Evolutionary conservation across 495 filamentous ascomycete genomes (phyloP), one percentile per base, ranked within the genome.

Genomic region (Talaromyces ruber): DNA sequence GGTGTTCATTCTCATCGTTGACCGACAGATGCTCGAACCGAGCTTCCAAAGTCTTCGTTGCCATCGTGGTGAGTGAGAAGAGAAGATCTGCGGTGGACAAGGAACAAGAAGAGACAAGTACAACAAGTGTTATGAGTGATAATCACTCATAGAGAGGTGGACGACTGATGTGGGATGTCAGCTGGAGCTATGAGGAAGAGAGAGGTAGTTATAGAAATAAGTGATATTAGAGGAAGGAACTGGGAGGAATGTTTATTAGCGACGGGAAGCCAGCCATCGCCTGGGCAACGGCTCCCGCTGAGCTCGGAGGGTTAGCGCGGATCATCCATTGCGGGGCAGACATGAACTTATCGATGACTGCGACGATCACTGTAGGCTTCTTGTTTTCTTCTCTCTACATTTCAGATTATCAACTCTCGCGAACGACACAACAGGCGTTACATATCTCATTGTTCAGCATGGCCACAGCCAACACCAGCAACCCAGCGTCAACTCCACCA

Each of bases 21-120:
- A 96, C 86, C 18, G 89, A 86, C 71, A 94, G 76, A 65, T 84
- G 86, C 82, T 92, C 91, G 68, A 96, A 87, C 57, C 89, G 87
- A 76, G 88, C 77, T 70, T 96, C 91, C 14, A 96, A 72, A 45
- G 80, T 80, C 65, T 82, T 82, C 39, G 82, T 80, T 39, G 83
- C 75, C 84, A 87, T 87, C 18, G 32, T 65, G 50, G 34, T 47
- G 55, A 50, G 51, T n/a, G 63, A 57, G 59, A 52, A 54, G 62
- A 64, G 39, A 43, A 60, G 52, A 28, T 28, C 51, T 45, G 57
- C 18, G 58, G 53, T n/a, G 59, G 57, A 22, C 22, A 52, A 53
- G 60, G 60, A 55, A 62, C 24, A 16, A 59, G 25, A 53, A n/a
- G 51, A 24, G 11, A 28, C 25, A 18, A 43, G n/a, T 54, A 14